These are phyloP conservation scores for Neofusicoccum parvum DNA, from an alignment of 2,329 filamentous ascomycete genomes.

Conservation along the genomic window DNA sequence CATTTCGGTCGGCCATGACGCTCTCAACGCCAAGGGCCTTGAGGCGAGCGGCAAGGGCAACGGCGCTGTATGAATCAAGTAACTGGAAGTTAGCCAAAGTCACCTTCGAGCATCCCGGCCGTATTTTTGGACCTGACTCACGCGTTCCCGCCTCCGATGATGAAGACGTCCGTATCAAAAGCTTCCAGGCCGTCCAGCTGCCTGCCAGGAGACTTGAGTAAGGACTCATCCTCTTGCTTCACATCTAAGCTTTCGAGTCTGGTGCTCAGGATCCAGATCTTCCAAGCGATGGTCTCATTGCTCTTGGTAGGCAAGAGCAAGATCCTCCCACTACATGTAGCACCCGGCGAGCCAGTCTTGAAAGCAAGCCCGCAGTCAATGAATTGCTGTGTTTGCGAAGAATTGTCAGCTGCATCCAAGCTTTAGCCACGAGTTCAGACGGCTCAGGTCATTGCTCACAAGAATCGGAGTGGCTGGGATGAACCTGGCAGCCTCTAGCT, in stretches of 20 bases:
- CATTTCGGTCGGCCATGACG: constrained; percentile 41
- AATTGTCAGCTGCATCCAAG: neutral
- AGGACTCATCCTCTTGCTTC: constrained; percentile 10
- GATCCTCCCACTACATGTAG: neutral
- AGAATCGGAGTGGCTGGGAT: neutral
- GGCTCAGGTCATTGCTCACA: neutral
- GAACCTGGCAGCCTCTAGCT: neutral
- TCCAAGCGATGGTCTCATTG: constrained; percentile 2
- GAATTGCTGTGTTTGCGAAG: neutral
- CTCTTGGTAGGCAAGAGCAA: neutral
- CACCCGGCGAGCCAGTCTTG: neutral
- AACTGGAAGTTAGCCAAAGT: neutral
- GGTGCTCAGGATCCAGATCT: constrained; percentile 22
- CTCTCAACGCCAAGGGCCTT: constrained; percentile 42
- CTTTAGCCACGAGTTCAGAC: neutral
- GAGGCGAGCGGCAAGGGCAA: constrained; percentile 39
- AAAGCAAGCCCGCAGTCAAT: neutral
- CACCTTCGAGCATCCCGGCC: neutral
- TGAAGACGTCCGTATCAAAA: constrained; percentile 22
- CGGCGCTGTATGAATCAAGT: constrained; percentile 21
- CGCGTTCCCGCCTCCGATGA: constrained; percentile 23
- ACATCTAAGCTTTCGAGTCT: constrained; percentile 12
- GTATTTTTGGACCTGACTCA: neutral
- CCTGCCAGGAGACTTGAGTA: constrained; percentile 9
- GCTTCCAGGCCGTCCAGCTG: neutral